Evolutionary conservation across 257 asterid genomes (phyloP), one percentile per base, ranked within the genome.

Genomic region (Pogostemon cablin): DNA sequence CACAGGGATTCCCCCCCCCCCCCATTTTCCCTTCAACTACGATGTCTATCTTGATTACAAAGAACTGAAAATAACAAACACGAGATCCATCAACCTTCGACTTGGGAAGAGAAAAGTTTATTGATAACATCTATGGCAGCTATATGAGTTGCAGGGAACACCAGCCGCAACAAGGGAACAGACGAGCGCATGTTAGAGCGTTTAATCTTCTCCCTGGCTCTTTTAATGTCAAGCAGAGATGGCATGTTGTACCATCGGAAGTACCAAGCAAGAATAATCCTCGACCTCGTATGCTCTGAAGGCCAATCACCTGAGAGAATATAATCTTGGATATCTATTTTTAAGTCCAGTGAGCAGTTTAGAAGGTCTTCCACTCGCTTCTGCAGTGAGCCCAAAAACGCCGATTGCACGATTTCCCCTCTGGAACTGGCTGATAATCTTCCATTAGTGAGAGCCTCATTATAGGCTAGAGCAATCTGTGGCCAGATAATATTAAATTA

Each of bases 391-490:
- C 96, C 98, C 56, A 93, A 88, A 80, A 91, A 93, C 59, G 90
- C 82, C 9, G 96, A 72, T 84, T 89, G 96, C 72, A 93, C 72
- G 2, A 93, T 86, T 62, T 87, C 88, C 52, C 88, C 91, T 61
- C 79, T 80, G 5, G 83, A 79, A 67, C 81, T 78, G 48, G 86
- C 76, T n/a, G 43, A 57, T 62, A 92, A 71, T 79, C 87, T 83
- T 79, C 95, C 87, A 37, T 72, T 80, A 12, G 85, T 74, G 72
- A 91, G 81, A 77, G 93, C 96, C 78, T 89, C 96, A 47, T 75
- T 81, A 72, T 91, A 93, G 69, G 99, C 95, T 59, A 89, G 81
- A 39, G 98, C 96, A 78, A 91, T 82, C 98, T 93, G 90, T 35
- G 62, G 15, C 15, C 10, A 17, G 12, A 59, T 25, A 52, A 7